Evolutionary conservation across 257 asterid species (phyloP).

Genomic region (Solanum sparsipilum): DNA sequence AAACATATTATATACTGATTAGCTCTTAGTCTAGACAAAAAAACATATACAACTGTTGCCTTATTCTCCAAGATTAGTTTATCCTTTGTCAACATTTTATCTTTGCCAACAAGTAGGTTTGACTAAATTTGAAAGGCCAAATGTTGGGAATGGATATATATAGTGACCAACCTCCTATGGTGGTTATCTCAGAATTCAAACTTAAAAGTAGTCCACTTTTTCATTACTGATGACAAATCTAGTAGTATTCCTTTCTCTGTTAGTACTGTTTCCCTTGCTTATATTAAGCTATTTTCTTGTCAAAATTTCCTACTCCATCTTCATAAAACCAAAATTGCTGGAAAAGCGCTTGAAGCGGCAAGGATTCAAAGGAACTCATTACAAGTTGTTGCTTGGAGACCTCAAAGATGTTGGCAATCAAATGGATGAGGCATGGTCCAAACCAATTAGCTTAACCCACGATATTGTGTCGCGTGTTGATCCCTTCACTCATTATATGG

Average conservation of each 20-base stretch:
- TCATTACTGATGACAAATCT: slow-evolving; percentile 15
- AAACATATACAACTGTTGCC: not conserved
- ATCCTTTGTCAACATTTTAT: not conserved
- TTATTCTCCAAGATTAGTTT: not conserved
- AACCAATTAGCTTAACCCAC: slow-evolving; percentile 40
- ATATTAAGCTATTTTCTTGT: slow-evolving; percentile 7
- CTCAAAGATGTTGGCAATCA: slow-evolving; percentile 22
- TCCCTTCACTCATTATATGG: slow-evolving; percentile 31
- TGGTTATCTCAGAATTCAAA: not conserved
- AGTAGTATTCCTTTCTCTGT: slow-evolving; percentile 8
- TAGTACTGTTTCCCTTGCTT: slow-evolving; percentile 1
- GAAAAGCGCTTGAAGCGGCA: slow-evolving; percentile 29
- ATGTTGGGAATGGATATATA: not conserved
- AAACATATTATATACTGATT: not conserved
- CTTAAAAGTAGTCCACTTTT: not conserved
- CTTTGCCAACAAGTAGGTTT: not conserved
- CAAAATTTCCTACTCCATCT: slow-evolving; percentile 17
- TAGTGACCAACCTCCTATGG: not conserved
- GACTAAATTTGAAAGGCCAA: not conserved
- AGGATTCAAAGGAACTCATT: slow-evolving; percentile 33
- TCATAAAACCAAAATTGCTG: slow-evolving; percentile 37
- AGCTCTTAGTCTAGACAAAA: no score
- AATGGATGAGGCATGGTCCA: slow-evolving; percentile 35
- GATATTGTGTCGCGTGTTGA: slow-evolving; percentile 30
- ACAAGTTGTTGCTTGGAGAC: slow-evolving; percentile 36